A percentile compares a stretch with the other conserved stretches of the same genome.
phyloP scores from a whole-genome alignment of 257 asterid species.

The Forsythia suspensa region DNA sequence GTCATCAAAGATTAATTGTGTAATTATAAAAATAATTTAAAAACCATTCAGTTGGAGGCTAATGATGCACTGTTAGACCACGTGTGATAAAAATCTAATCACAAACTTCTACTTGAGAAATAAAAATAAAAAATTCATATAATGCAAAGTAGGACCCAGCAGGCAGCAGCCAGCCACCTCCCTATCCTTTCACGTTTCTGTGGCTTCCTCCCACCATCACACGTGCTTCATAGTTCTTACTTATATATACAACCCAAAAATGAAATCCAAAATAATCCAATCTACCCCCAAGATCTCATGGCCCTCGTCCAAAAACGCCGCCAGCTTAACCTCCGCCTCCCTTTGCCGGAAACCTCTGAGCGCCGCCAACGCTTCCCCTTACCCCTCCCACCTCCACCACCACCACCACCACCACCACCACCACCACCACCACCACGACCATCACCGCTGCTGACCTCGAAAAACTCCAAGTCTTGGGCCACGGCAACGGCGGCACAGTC shows the following conservation, averaged over 20 bases:
- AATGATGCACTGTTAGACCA: neutral
- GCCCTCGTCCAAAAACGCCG: conserved; percentile 82
- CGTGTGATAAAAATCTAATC: neutral
- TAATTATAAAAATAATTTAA: no score
- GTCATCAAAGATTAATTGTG: no score
- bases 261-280: conserved; percentile 15
- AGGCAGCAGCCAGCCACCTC: neutral
- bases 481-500: conserved; percentile 88
- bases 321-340: conserved; percentile 78
- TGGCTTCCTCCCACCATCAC: conserved; percentile 27
- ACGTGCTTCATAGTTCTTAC: conserved; percentile 47
- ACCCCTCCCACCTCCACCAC: conserved; percentile 50
- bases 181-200: conserved; percentile 20
- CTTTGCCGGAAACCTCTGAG: conserved; percentile 61
- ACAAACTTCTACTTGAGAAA: neutral
- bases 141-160: neutral
- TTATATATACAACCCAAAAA: conserved; percentile 29
- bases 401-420: conserved; percentile 6
- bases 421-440: conserved; percentile 16
- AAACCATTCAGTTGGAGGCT: no score
- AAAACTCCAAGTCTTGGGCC: conserved; percentile 78
- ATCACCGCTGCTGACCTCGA: conserved; percentile 64
- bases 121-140: neutral
- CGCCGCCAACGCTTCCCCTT: conserved; percentile 75
- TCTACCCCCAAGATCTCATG: conserved; percentile 33